Base-by-base conservation (phyloP, 2,329 filamentous ascomycete genomes). In the Endoconidiophora polonica region DNA sequence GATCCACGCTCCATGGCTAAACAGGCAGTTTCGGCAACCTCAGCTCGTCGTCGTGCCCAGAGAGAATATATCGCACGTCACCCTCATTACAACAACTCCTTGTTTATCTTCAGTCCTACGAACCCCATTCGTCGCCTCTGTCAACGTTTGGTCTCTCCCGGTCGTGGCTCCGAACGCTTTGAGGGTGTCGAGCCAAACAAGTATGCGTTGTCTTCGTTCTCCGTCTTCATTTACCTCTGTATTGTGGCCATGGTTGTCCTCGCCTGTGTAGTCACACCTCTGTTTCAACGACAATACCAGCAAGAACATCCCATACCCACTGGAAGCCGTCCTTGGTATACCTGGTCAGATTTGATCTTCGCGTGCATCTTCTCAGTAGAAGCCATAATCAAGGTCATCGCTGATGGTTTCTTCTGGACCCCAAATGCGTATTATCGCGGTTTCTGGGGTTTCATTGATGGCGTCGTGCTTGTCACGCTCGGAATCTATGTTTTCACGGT, bases 221-320 rank as follows among this genome's bases (percentile, higher is more conserved):
- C 91, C 0, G 86, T 86, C 3, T 83, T 98, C 58, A 85, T 96
- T 50, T 98, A 98, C 62, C 79, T 83, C 22, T 83, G 86, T 12
- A 95, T 98, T 55, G 85, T 96, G 40, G 85, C 86, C 46, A 98
- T 98, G 93, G 91, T 98, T n/a, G 66, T 95, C 42, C 74, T 98
- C 47, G 91, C 91, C 26, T 98, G 90, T 60, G 73, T 96, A 46
- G 94, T 88, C 1, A 98, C 91, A 1, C 91, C 91, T 0, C 69
- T 98, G 14, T 98, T 93, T 61, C 91, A 98, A 61, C 86, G 83
- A 61, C 74, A 87, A 57, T 93, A 95, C 60, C 90, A 88, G 58
- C 63, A 75, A 48, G 68, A 63, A 4, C 72, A 78, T 41, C 64
- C 72, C 52, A 49, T 42, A n/a, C 22, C 40, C 29, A 14, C 33